A percentile compares a stretch with the other conserved stretches of the same genome.
Conservation (phyloP, 805 yeast species). For the Candida germanica region DNA sequence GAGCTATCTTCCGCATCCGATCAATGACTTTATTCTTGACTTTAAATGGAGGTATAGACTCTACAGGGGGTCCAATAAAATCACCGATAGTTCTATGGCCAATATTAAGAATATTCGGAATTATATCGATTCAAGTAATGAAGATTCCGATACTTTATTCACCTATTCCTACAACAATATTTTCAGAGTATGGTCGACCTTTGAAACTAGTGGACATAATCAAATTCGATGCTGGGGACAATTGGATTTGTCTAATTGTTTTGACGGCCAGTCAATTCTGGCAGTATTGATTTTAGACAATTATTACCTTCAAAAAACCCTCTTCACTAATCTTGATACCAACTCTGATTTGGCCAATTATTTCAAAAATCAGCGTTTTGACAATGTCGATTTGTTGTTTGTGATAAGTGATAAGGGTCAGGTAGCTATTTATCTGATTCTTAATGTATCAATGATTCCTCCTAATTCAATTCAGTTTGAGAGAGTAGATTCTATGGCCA, state of each 20-base stretch:
- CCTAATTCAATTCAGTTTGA: constrained; percentile 50
- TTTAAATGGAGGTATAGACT: constrained; percentile 52
- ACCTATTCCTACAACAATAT: constrained; percentile 59
- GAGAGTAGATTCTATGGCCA: constrained; percentile 22
- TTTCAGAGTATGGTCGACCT: constrained; percentile 68
- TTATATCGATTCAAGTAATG: constrained; percentile 25
- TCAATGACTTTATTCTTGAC: constrained; percentile 44
- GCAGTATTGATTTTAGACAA: constrained; percentile 34
- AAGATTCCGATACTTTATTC: constrained; percentile 47
- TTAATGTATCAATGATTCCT: constrained; percentile 51
- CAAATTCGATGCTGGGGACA: constrained; percentile 58
- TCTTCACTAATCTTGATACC: constrained; percentile 9
- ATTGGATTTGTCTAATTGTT: constrained; percentile 23
- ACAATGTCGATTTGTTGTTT: constrained; percentile 30
- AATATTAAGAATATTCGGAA: constrained; percentile 33
- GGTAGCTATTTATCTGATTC: constrained; percentile 44
- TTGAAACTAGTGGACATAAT: constrained; percentile 56
- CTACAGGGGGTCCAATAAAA: constrained; percentile 8
- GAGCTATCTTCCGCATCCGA: constrained; percentile 62
- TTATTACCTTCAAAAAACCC: constrained; percentile 25
- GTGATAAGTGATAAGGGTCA: constrained; percentile 40
- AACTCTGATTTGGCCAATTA: constrained; percentile 13
- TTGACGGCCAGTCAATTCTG: constrained; percentile 13
- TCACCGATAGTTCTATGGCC: constrained; percentile 27
- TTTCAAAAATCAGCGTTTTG: constrained; percentile 14